Percentiles rank a stretch among this genome's conserved stretches.
Conservation (phyloP, 2,329 filamentous ascomycete species). For the Cladophialophora chaetospira region DNA sequence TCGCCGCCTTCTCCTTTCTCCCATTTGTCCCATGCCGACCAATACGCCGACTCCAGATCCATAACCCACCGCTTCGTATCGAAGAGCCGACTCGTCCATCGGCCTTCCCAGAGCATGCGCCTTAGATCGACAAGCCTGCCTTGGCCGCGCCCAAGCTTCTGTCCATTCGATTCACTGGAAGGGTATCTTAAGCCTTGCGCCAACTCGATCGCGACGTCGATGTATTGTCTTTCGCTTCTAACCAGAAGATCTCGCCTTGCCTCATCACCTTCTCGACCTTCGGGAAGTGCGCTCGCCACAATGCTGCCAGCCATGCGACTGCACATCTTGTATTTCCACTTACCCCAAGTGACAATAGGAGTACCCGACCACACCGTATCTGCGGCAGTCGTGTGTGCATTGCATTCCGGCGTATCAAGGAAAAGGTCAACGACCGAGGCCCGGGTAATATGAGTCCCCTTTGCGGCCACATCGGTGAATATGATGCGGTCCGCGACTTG, state of each 20-base stretch:
- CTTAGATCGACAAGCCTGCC: constrained; percentile 79
- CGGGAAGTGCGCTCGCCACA: constrained; percentile 82
- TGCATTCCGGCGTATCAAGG: constrained; percentile 95
- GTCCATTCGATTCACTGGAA: constrained; percentile 35
- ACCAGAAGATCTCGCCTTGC: constrained; percentile 78
- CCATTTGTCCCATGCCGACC: constrained; percentile 86
- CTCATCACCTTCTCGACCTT: constrained; percentile 63
- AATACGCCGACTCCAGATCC: constrained; percentile 86
- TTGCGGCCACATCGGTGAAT: constrained; percentile 96
- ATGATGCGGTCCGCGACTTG: constrained; percentile 84
- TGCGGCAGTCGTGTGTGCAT: constrained; percentile 95
- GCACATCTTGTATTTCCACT: constrained; percentile 98
- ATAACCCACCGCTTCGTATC: constrained; percentile 88
- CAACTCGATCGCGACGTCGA: constrained; percentile 71
- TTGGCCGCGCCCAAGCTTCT: constrained; percentile 37
- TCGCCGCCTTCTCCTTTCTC: constrained; percentile 84
- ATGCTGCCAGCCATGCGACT: constrained; percentile 97
- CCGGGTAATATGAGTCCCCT: constrained; percentile 88
- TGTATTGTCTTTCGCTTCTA: constrained; percentile 77
- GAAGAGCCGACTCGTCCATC: constrained; percentile 86
- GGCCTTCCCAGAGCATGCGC: constrained; percentile 76
- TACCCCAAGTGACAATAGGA: constrained; percentile 82
- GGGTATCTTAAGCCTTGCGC: constrained; percentile 65
- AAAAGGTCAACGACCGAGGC: constrained; percentile 93
- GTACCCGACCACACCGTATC: constrained; percentile 97